Percentiles rank a stretch among this genome's conserved stretches.
Conservation (phyloP, 1,284 basidiomycete genomes). For the Malassezia furfur region DNA sequence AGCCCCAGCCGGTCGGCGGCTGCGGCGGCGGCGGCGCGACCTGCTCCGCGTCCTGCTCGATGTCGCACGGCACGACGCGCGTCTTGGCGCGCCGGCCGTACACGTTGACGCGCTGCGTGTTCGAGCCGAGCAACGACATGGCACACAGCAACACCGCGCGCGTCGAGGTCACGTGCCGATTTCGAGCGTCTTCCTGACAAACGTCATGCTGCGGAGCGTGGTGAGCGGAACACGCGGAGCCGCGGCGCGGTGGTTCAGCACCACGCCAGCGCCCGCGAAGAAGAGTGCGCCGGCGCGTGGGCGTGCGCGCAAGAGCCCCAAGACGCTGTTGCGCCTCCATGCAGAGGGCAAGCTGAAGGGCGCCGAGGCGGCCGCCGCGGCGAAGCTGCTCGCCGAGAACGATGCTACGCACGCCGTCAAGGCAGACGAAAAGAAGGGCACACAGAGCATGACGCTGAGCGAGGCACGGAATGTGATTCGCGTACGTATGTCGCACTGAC, state of each 20-base stretch:
- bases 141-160: conserved; percentile 3
- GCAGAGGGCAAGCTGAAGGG: conserved; percentile 12
- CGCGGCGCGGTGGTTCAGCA: conserved; percentile 15
- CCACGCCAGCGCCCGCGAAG: conserved; percentile 17
- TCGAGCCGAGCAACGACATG: conserved; percentile 10
- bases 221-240: not conserved
- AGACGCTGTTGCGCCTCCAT: conserved; percentile 15
- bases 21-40: not conserved
- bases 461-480: conserved; percentile 14
- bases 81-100: conserved; percentile 14
- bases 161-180: conserved; percentile 5
- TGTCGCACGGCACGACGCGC: not conserved
- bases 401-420: not conserved
- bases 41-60: not conserved
- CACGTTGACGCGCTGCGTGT: conserved; percentile 13
- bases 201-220: not conserved
- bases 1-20: not conserved
- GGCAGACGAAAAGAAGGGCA: not conserved
- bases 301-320: conserved; percentile 22
- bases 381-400: conserved; percentile 6
- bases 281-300: conserved; percentile 32
- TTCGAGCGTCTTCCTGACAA: not conserved
- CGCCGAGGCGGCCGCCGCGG: conserved; percentile 13
- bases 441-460: conserved; percentile 5
- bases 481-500: conserved; percentile 2